Evolutionary conservation across 2,329 filamentous ascomycete species (phyloP), one percentile per base, ranked within the genome.

Genomic region (Akanthomyces lecanii): DNA sequence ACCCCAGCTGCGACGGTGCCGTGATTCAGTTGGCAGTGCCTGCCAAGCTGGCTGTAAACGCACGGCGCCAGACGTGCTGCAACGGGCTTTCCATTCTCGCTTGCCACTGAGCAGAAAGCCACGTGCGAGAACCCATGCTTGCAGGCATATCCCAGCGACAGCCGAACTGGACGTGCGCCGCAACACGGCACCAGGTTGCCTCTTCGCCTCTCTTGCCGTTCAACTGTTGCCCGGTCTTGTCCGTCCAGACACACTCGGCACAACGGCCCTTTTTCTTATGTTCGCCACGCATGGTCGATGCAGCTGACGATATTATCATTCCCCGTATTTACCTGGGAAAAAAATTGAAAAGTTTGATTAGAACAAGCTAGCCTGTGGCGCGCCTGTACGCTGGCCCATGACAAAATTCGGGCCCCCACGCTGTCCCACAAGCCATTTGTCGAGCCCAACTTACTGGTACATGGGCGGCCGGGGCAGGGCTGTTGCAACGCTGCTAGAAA

Each of bases 261-360:
- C 38, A 40, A 40, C 12, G 38, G 16, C 36, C 36, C 52, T 33
- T 11, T 55, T 23, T 12, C 23, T n/a, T 1, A 40, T 40, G 36
- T 18, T 53, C 45, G 33, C 36, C 45, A 23, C 23, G 45, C 33
- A 21, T 61, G 38, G 47, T 47, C 28, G 42, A 36, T 54, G 59
- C 50, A 61, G 58, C 48, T 44, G 40, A 61, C 40, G 21, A 10
- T 55, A 42, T 42, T 18, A 25, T 16, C 38, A 16, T 11, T 40
- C 38, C 18, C 25, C 23, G 55, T 58, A 48, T 40, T 40, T 21
- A 48, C 28, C 30, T 50, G 5, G 28, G 30, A 52, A 52, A 33
- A 38, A 52, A 52, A 33, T n/a, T 48, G 23, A 28, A 48, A 48
- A 47, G 40, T 61, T 61, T 61, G 50, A 61, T 61, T 61, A 52